These are phyloP conservation scores for Syzygium syzygioides DNA, from an alignment of 441 rosid species.

Conservation along the genomic window DNA sequence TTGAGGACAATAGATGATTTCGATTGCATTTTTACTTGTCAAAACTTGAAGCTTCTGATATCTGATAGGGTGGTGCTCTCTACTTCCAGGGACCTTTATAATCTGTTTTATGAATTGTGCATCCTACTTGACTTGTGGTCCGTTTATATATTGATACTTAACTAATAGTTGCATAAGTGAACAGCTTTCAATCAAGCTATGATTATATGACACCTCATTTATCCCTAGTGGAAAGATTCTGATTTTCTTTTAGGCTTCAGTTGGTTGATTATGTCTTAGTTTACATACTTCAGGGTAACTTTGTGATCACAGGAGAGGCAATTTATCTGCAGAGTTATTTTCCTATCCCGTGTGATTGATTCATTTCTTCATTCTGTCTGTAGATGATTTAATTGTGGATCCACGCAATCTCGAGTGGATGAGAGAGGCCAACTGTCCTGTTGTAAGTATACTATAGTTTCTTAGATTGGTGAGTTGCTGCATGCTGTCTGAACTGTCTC, in stretches of 20 bases:
- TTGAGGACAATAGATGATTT: background rate
- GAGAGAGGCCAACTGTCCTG: slow-evolving; percentile 92
- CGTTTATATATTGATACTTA: background rate
- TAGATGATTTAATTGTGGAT: slow-evolving; percentile 93
- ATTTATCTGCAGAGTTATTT: background rate
- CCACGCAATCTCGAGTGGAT: slow-evolving; percentile 96
- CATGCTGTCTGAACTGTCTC: background rate
- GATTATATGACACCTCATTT: background rate
- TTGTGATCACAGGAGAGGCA: background rate
- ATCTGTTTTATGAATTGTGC: background rate
- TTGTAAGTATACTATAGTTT: slow-evolving; percentile 51
- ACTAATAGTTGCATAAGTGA: background rate
- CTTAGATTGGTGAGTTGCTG: background rate
- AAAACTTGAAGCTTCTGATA: background rate
- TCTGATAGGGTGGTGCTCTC: background rate
- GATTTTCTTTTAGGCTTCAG: background rate
- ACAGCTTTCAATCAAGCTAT: background rate
- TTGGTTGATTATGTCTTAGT: background rate
- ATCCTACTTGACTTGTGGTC: background rate
- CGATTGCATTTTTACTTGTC: background rate
- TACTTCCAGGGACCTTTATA: background rate
- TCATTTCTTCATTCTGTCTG: slow-evolving; percentile 16
- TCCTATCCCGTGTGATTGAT: slow-evolving; percentile 15
- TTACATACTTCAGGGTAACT: background rate
- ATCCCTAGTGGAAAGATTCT: background rate